Base-by-base conservation (phyloP, 495 filamentous ascomycete species). In the Penicillium odoratum region DNA sequence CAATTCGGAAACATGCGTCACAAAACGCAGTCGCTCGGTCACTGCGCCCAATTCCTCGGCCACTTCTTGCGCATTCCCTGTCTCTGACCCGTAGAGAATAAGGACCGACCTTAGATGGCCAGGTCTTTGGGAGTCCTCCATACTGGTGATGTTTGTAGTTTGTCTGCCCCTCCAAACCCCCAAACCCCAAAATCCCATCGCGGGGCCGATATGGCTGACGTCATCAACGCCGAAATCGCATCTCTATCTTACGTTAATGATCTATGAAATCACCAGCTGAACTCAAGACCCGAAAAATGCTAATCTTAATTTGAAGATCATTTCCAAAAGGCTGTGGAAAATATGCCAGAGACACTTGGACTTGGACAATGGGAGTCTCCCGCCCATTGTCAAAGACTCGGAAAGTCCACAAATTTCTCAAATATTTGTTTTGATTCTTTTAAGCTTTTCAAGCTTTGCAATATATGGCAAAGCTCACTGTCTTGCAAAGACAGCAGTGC, bases 11-110 rank as follows among this genome's bases (percentile, higher is more conserved):
- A 95, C 86, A 45, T 82, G 77, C 6, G 90, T 88, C 51, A 76
- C 64, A 68, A 97, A 97, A 64, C 84, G 90, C 26, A 96, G 77
- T 9, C 93, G 82, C 70, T 92, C 83, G 9, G 82, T 71, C 61
- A 89, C 61, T 26, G 85, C 79, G 18, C 87, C 90, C 51, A 98
- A 72, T 73, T 97, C 91, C 57, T 89, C 84, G 4, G 95, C 92
- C 44, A 91, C 83, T 61, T 98, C 94, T 65, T 94, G 87, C 36
- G 90, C 86, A 65, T 92, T 98, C 44, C 95, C 94, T 0, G 92
- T 97, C 74, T 99, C 95, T 16, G 92, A 91, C 31, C 91, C 95
- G 77, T 97, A 98, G 40, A 96, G 83, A 42, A 99, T 79, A 50
- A 96, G 81, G 45, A 89, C 87, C 30, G 80, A 88, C 63, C 89